Evolutionary conservation across 495 filamentous ascomycete genomes (phyloP).

Genomic region (Penicillium coffeae): DNA sequence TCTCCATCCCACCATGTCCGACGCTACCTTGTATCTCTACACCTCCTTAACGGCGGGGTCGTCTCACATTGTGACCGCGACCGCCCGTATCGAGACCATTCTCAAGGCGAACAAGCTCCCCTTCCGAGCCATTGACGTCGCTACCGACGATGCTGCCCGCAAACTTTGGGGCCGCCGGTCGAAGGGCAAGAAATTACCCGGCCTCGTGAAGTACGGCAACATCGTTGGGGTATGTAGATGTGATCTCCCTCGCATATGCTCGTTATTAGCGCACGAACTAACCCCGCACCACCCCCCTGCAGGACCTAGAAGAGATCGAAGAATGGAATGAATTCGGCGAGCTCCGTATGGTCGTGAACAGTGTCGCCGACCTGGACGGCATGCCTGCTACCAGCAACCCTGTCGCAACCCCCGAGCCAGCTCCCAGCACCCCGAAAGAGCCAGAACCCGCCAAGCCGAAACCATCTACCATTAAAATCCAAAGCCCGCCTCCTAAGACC

Average conservation of each 20-base stretch:
- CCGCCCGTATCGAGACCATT: conserved; percentile 91
- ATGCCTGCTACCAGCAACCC: conserved; percentile 48
- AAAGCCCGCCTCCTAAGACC: conserved; percentile 36
- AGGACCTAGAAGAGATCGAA: conserved; percentile 93
- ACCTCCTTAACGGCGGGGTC: conserved; percentile 93
- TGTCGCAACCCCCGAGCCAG: conserved; percentile 24
- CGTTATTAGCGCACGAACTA: neutral
- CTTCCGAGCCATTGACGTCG: conserved; percentile 88
- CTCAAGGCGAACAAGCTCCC: conserved; percentile 91
- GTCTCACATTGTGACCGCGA: conserved; percentile 96
- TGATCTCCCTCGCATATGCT: neutral
- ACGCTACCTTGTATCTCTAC: conserved; percentile 85
- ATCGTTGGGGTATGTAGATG: conserved; percentile 73
- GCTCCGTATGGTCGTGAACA: conserved; percentile 74
- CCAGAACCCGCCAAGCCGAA: conserved; percentile 33
- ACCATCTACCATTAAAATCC: conserved; percentile 40
- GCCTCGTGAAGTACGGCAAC: conserved; percentile 80
- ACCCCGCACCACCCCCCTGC: conserved; percentile 3
- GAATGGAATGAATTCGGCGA: conserved; percentile 99
- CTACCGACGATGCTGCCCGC: conserved; percentile 85
- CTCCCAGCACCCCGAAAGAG: conserved; percentile 33
- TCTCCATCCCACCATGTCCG: conserved; percentile 36
- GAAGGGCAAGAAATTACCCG: conserved; percentile 77
- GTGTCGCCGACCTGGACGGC: conserved; percentile 32
- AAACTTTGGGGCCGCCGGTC: conserved; percentile 86